Base-by-base conservation (phyloP, 2,329 filamentous ascomycete genomes). In the Colletotrichum paranaense region DNA sequence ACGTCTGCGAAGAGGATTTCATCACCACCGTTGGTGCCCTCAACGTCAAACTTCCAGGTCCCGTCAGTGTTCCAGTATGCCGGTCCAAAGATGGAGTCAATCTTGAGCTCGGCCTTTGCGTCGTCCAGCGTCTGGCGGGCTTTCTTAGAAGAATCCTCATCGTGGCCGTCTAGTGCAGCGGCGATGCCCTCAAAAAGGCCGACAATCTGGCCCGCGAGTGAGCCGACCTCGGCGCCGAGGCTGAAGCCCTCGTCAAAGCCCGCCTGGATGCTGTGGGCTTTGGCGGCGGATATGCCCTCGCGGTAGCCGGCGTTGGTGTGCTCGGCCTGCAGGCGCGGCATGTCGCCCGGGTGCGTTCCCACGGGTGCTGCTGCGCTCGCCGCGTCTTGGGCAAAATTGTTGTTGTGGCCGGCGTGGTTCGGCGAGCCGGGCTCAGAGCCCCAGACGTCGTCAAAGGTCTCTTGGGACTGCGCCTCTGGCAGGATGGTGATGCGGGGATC, bases 221-320 rank as follows among this genome's bases (percentile, higher is more conserved):
- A 81, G 0, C 96, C 97, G 35, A 98, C 85, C 64, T 92, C 91
- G 1, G 95, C 95, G 14, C 97, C 97, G 0, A 98, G 87, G 16
- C 91, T 88, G 81, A 95, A 98, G 0, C 96, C 96, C 76, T 96
- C 94, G 80, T 99, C 97, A 79, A 99, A 98, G 0, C 96, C 96
- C 16, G 88, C 87, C 83, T 99, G 97, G 30, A 98, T 90, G 78
- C 91, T 93, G 60, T 88, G 84, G 30, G 90, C 89, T 81, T 98
- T 98, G 38, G 93, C 93, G 3, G 86, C 86, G 0, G 92, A 89
- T 66, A 98, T 89, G 57, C 96, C 97, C 78, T 98, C 95, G 72
- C 96, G 92, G 83, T 98, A 98, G 24, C 97, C 97, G 52, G 94
- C 92, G 8, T 94, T 98, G 65, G 91, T 89, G 81, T 98, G 95